phyloP scores from a whole-genome alignment of 805 yeast genomes.

The Saccharomycopsis sp. region DNA sequence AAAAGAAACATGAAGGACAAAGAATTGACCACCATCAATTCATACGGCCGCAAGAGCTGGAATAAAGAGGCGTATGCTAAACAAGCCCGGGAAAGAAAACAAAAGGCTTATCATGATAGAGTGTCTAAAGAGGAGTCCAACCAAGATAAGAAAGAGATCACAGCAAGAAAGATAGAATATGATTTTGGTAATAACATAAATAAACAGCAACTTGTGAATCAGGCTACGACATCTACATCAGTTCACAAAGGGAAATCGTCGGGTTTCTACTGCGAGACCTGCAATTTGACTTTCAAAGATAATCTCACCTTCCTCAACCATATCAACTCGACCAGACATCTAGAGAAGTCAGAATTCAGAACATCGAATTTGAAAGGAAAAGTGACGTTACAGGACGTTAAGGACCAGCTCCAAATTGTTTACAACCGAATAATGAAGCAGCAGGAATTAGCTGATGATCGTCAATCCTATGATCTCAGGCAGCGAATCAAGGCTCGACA shows the following conservation, averaged over 20 bases:
- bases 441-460: conserved; percentile 13
- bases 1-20: neutral
- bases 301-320: conserved; percentile 78
- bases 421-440: conserved; percentile 7
- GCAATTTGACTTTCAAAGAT: conserved; percentile 78
- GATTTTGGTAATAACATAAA: conserved; percentile 29
- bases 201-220: conserved; percentile 29
- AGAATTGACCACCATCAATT: conserved; percentile 6
- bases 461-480: conserved; percentile 14
- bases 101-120: conserved; percentile 21
- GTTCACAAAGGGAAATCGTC: conserved; percentile 51
- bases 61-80: conserved; percentile 57
- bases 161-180: conserved; percentile 22
- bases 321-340: conserved; percentile 69
- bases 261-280: conserved; percentile 79
- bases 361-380: conserved; percentile 5
- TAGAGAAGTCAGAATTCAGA: conserved; percentile 41
- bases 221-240: conserved; percentile 23
- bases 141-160: conserved; percentile 25
- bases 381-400: conserved; percentile 18
- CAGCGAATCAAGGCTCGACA: conserved; percentile 13
- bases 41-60: conserved; percentile 66
- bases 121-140: conserved; percentile 19
- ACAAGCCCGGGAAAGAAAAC: conserved; percentile 34
- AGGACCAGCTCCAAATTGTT: conserved; percentile 10